A percentile compares a stretch with the other conserved stretches of the same genome.
Conservation (phyloP, 1,284 basidiomycete species). For the Rhodotorula sp. region DNA sequence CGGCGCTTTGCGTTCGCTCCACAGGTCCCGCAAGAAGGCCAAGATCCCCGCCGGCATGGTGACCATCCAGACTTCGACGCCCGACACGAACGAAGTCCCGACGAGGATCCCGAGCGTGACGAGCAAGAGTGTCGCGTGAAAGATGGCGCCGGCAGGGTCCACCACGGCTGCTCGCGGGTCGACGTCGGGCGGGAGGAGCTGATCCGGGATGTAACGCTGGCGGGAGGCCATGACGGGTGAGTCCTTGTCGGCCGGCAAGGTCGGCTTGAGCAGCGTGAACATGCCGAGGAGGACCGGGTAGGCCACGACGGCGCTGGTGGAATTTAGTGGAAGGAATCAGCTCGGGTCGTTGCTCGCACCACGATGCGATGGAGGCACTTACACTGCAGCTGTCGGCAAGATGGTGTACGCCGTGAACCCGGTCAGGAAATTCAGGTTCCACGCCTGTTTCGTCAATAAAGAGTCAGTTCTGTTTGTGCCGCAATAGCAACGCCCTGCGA, state of each 20-base stretch:
- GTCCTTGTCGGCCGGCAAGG: not conserved
- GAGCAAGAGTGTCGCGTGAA: constrained; percentile 55
- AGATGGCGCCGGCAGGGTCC: constrained; percentile 57
- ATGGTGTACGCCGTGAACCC: constrained; percentile 43
- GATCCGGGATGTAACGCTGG: constrained; percentile 50
- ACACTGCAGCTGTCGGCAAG: constrained; percentile 56
- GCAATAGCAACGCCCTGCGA: no score
- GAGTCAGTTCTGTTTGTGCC: no score
- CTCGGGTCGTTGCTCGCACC: constrained; percentile 39
- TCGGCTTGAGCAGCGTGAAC: constrained; percentile 39
- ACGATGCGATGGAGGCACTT: constrained; percentile 46
- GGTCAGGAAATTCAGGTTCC: constrained; percentile 44
- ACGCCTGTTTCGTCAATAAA: constrained; percentile 28
- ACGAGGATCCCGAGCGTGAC: constrained; percentile 60
- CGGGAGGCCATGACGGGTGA: not conserved
- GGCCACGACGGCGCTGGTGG: constrained; percentile 44
- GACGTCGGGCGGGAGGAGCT: constrained; percentile 53
- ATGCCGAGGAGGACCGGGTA: constrained; percentile 49
- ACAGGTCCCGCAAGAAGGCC: constrained; percentile 68
- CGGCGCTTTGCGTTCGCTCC: constrained; percentile 56
- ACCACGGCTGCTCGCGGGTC: constrained; percentile 54
- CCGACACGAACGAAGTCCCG: constrained; percentile 57
- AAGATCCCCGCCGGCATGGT: constrained; percentile 79
- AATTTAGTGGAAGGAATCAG: not conserved
- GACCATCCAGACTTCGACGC: constrained; percentile 63